These are phyloP conservation scores for Neltuma alba DNA, from an alignment of 306 rosid species.

Conservation along the genomic window DNA sequence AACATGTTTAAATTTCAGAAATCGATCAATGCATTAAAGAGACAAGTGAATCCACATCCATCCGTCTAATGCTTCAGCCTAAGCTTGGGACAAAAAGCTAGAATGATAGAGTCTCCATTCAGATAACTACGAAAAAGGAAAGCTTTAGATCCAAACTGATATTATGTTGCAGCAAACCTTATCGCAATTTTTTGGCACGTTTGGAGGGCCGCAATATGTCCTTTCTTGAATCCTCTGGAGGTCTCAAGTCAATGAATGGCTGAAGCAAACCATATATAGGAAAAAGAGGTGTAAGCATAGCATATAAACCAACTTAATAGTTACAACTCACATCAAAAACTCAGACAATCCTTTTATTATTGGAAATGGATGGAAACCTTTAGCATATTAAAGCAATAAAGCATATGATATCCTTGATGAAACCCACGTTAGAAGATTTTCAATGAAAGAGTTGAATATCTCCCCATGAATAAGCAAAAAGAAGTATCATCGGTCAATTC, in stretches of 20 bases:
- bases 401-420: not conserved
- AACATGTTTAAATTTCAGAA: not conserved
- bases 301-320: not conserved
- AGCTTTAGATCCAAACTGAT: not conserved
- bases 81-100: not conserved
- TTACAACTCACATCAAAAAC: not conserved
- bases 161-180: conserved; percentile 35
- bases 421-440: conserved; percentile 16
- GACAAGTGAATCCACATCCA: conserved; percentile 1
- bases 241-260: conserved; percentile 78
- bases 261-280: conserved; percentile 52
- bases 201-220: conserved; percentile 69
- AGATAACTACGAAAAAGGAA: not conserved
- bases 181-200: conserved; percentile 65
- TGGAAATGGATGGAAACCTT: not conserved
- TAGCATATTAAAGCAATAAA: not conserved
- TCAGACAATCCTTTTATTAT: not conserved
- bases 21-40: not conserved
- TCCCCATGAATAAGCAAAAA: not conserved
- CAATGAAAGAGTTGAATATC: not conserved
- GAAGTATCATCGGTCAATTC: not conserved
- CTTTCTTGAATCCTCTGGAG: conserved; percentile 70
- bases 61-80: not conserved
- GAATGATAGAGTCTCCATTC: not conserved
- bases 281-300: conserved; percentile 25